Evolutionary conservation across 2,329 filamentous ascomycete species (phyloP).

Genomic region (Penicillium sp.): DNA sequence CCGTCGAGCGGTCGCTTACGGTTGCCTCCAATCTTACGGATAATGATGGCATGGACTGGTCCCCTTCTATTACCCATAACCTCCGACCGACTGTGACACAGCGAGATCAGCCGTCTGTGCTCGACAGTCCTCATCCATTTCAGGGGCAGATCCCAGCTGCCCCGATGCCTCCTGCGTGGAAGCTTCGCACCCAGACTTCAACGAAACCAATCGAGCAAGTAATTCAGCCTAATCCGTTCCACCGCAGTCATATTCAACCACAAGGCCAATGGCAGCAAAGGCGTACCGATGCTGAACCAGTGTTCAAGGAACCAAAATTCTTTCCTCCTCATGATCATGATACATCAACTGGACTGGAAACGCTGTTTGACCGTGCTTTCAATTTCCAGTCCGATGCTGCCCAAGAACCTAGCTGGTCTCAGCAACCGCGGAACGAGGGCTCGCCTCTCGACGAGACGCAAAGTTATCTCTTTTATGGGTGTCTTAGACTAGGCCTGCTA

Average conservation of each 20-base stretch:
- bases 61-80: constrained; percentile 44
- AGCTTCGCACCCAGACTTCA: constrained; percentile 35
- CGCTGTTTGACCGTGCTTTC: constrained; percentile 48
- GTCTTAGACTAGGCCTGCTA: constrained; percentile 33
- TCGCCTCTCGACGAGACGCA: constrained; percentile 13
- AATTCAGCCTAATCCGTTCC: constrained; percentile 41
- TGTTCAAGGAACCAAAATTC: constrained; percentile 49
- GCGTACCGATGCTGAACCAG: constrained; percentile 23
- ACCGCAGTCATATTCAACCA: constrained; percentile 30
- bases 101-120: constrained; percentile 31
- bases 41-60: constrained; percentile 52
- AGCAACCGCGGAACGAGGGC: constrained; percentile 10
- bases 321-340: constrained; percentile 44
- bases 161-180: constrained; percentile 43
- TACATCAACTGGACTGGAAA: constrained; percentile 49
- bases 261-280: constrained; percentile 24
- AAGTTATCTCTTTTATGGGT: constrained; percentile 27
- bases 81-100: constrained; percentile 35
- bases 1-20: constrained; percentile 22
- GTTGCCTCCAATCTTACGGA: constrained; percentile 42
- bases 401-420: constrained; percentile 22
- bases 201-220: constrained; percentile 39
- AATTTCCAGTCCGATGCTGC: constrained; percentile 37
- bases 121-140: constrained; percentile 44
- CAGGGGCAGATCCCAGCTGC: constrained; percentile 44